Evolutionary conservation across 495 filamentous ascomycete species (phyloP), one percentile per base, ranked within the genome.

Genomic region (Podospora pseudocomata): DNA sequence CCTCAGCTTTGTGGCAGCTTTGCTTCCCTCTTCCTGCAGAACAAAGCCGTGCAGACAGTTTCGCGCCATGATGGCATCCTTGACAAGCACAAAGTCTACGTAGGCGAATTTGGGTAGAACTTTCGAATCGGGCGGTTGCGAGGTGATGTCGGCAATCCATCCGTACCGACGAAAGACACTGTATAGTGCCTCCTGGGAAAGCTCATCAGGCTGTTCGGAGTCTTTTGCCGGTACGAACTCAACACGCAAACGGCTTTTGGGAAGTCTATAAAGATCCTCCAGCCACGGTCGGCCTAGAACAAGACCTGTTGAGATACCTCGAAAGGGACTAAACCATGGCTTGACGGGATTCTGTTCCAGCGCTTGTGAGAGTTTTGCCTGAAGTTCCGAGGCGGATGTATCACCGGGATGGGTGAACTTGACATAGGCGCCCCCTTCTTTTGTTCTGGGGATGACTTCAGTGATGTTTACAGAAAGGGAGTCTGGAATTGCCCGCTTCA

Each of bases 361-460:
- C 68, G 90, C 74, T 34, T 79, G 75, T 1, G 71, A 70, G 23
- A 83, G 65, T 28, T 71, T 70, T 27, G 44, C 19, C 76, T 90
- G 89, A 26, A 96, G 85, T 23, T 90, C 87, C 11, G 83, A 76
- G 1, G 81, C 77, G 18, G 87, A 79, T 6, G 84, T 75, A 3
- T 80, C 82, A 11, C 79, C 72, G 19, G 85, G 81, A 71, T 92
- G 84, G 6, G 83, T 83, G 78, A 96, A 95, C 76, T 96, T 97
- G 72, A 97, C 88, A 78, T 95, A 98, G 7, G 92, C 92, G 9
- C 96, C 95, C 26, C 94, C 96, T 75, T 99, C 95, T 71, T 94
- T 93, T 32, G 94, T 81, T 20, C 92, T 86, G 2, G 93, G 91
- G 58, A 96, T 72, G 49, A 97, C 88, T 68, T 96, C 87, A 55